Conservation (phyloP, 2,329 filamentous ascomycete species). For the Scedosporium minutisporum region DNA sequence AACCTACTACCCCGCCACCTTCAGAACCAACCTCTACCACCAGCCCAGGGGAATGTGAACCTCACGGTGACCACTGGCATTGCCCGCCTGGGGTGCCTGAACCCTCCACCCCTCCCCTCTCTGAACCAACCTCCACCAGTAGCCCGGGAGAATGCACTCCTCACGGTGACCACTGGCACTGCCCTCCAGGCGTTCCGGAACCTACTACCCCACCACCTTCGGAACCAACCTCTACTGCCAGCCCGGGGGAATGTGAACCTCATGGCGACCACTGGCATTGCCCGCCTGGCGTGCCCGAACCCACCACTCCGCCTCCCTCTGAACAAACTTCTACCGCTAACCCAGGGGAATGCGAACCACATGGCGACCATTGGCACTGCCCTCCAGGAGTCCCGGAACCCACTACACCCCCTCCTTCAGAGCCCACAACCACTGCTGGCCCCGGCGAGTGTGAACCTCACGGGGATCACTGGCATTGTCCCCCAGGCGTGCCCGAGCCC, state of each 20-base stretch:
- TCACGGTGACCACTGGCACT: conserved; percentile 11
- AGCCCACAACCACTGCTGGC: neutral
- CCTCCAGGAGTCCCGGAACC: conserved; percentile 12
- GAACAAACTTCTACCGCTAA: neutral
- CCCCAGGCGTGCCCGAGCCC: conserved; percentile 10
- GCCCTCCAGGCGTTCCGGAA: conserved; percentile 11
- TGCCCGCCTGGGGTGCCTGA: conserved; percentile 12
- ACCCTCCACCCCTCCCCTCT: conserved; percentile 6
- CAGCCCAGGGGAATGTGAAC: conserved; percentile 9
- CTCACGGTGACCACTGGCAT: conserved; percentile 11
- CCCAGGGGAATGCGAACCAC: conserved; percentile 7
- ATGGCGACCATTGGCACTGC: conserved; percentile 12
- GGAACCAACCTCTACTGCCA: neutral
- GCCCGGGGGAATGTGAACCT: conserved; percentile 7
- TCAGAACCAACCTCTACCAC: no score
- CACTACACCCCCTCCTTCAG: neutral
- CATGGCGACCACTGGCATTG: conserved; percentile 12
- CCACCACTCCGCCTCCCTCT: conserved; percentile 4
- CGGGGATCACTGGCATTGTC: conserved; percentile 12
- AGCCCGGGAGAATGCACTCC: conserved; percentile 6
- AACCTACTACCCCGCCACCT: conserved; percentile 8
- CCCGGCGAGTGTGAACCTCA: conserved; percentile 9
- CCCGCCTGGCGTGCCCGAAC: conserved; percentile 10
- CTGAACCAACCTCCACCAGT: neutral
- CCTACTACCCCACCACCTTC: conserved; percentile 5